Percentiles rank a stretch among this genome's conserved stretches.
phyloP scores from a whole-genome alignment of 345 rosid genomes.

The Pugionium cornutum region DNA sequence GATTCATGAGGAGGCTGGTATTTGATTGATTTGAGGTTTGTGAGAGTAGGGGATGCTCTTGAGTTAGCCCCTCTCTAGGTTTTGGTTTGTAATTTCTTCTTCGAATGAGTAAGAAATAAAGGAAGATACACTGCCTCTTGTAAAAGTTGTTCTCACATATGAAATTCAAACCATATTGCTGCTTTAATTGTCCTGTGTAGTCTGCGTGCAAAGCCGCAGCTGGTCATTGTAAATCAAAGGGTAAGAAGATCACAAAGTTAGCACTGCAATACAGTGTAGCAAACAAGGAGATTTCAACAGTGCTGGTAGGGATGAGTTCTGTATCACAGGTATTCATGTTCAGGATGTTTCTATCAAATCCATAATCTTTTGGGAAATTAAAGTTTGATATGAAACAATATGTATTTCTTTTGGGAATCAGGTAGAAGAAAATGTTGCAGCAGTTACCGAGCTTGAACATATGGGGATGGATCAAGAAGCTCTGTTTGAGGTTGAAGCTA shows the following conservation, averaged over 20 bases:
- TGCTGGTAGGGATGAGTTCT: slow-evolving; percentile 91
- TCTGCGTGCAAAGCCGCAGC: slow-evolving; percentile 79
- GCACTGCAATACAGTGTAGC: slow-evolving; percentile 83
- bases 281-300: slow-evolving; percentile 69
- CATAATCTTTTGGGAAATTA: neutral
- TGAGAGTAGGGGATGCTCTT: neutral
- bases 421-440: slow-evolving; percentile 80
- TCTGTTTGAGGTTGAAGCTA: slow-evolving; percentile 59
- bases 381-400: neutral
- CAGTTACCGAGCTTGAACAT: slow-evolving; percentile 55
- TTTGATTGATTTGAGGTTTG: neutral
- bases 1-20: neutral
- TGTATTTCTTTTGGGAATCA: slow-evolving; percentile 25
- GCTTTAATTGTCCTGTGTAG: slow-evolving; percentile 39
- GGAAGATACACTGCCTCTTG: neutral
- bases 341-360: neutral
- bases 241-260: slow-evolving; percentile 76
- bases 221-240: slow-evolving; percentile 64
- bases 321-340: slow-evolving; percentile 61
- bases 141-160: neutral
- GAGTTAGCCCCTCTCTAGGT: neutral
- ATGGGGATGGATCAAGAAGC: slow-evolving; percentile 60
- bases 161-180: neutral
- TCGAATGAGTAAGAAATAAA: slow-evolving; percentile 2
- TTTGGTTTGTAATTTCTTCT: neutral